phyloP scores from a whole-genome alignment of 2,329 filamentous ascomycete species.

The Neonectria magnoliae region DNA sequence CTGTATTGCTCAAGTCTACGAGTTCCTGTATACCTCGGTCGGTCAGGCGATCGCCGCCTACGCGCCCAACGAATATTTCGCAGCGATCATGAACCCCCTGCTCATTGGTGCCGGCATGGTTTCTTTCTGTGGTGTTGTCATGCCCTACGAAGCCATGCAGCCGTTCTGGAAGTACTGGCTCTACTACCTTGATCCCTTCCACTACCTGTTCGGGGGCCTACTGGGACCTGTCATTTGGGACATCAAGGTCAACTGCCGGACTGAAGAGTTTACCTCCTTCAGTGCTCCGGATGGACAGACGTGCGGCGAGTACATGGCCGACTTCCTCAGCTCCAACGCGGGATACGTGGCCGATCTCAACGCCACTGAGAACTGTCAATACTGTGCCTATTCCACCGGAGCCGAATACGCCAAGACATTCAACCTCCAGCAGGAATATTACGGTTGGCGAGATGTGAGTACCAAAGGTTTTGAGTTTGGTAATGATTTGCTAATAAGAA shows the following conservation, averaged over 20 bases:
- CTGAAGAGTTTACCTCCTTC: slow-evolving; percentile 42
- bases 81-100: slow-evolving; percentile 57
- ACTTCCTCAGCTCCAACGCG: slow-evolving; percentile 24
- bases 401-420: slow-evolving; percentile 32
- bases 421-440: slow-evolving; percentile 29
- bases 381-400: slow-evolving; percentile 29
- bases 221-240: slow-evolving; percentile 51
- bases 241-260: slow-evolving; percentile 48
- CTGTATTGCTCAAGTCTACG: slow-evolving; percentile 47
- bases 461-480: not conserved
- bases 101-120: slow-evolving; percentile 51
- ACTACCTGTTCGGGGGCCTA: slow-evolving; percentile 52
- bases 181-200: slow-evolving; percentile 56
- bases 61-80: slow-evolving; percentile 60
- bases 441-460: slow-evolving; percentile 38
- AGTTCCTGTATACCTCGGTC: slow-evolving; percentile 53
- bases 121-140: slow-evolving; percentile 41
- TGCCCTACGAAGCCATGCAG: slow-evolving; percentile 36
- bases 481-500: not conserved
- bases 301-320: slow-evolving; percentile 33
- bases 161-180: slow-evolving; percentile 46
- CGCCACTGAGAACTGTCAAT: slow-evolving; percentile 27
- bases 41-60: slow-evolving; percentile 59
- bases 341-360: slow-evolving; percentile 26
- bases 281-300: slow-evolving; percentile 15